Conservation (phyloP, 2,329 filamentous ascomycete genomes). For the Akanthomyces muscarius region DNA sequence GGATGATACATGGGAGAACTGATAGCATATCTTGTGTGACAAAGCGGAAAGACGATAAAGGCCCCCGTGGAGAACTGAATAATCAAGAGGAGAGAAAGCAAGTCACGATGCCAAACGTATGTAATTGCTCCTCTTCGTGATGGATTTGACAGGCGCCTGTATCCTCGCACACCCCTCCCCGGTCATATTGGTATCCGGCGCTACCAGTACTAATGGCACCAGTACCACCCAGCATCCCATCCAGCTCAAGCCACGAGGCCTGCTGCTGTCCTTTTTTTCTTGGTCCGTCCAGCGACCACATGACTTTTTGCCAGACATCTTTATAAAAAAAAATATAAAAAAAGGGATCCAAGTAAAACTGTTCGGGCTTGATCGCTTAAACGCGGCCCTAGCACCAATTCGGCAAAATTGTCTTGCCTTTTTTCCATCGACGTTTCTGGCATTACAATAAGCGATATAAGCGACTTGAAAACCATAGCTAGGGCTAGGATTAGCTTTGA, state of each 20-base stretch:
- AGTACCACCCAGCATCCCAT: background rate
- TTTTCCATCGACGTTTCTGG: background rate
- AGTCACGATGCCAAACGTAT: background rate
- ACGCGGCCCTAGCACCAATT: no score
- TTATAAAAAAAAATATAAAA: no score
- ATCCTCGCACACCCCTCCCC: background rate
- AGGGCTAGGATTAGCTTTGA: background rate
- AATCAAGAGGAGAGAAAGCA: background rate
- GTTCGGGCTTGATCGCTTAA: no score
- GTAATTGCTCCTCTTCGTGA: no score
- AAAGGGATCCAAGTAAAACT: no score
- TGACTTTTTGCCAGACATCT: background rate
- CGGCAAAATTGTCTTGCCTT: no score
- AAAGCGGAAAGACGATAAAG: background rate
- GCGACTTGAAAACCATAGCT: background rate
- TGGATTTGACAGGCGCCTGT: background rate
- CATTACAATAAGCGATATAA: background rate
- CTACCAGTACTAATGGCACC: background rate
- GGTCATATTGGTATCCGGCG: background rate
- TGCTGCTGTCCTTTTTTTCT: background rate
- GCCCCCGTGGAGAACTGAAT: no score
- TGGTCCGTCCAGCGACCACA: background rate
- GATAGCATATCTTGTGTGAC: background rate
- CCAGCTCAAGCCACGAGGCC: constrained; percentile 3
- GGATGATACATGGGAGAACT: background rate